Percentiles rank a stretch among this genome's conserved stretches.
phyloP scores from a whole-genome alignment of 2,329 filamentous ascomycete genomes.

The Ceratocystis smalleyi region DNA sequence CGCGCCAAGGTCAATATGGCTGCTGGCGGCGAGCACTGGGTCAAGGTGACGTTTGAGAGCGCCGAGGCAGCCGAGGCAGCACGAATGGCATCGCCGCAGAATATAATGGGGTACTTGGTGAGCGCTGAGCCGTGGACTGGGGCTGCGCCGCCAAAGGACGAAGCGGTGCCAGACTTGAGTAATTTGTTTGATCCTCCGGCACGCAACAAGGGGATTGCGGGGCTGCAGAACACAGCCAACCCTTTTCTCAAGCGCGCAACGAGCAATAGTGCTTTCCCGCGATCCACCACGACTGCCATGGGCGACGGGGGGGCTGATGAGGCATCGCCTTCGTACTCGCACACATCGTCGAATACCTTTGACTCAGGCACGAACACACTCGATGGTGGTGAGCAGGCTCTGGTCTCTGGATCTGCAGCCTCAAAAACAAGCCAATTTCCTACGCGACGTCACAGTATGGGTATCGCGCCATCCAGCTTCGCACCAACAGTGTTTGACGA shows the following conservation, averaged over 20 bases:
- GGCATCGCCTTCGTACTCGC: background rate
- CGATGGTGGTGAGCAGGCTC: conserved; percentile 17
- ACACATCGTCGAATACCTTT: conserved; percentile 6
- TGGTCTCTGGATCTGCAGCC: background rate
- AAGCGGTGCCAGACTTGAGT: conserved; percentile 40
- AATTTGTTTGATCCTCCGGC: conserved; percentile 6
- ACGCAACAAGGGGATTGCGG: conserved; percentile 8
- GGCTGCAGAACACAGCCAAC: background rate
- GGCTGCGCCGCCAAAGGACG: conserved; percentile 47
- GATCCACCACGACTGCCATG: background rate
- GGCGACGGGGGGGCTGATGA: background rate
- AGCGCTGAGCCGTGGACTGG: conserved; percentile 56
- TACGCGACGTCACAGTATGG: background rate
- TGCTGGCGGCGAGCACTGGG: conserved; percentile 79
- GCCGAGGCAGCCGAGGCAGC: conserved; percentile 55
- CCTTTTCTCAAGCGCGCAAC: conserved; percentile 10
- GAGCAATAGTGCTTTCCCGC: conserved; percentile 1
- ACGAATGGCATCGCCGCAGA: conserved; percentile 53
- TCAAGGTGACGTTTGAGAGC: conserved; percentile 70
- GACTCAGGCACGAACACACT: conserved; percentile 36
- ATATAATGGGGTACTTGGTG: conserved; percentile 53
- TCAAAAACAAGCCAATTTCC: background rate
- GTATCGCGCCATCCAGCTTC: background rate
- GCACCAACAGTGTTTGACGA: conserved; percentile 12
- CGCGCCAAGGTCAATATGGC: conserved; percentile 66